Percentiles rank a stretch among this genome's conserved stretches.
phyloP scores from a whole-genome alignment of 306 rosid species.

The Luffa acutangula region DNA sequence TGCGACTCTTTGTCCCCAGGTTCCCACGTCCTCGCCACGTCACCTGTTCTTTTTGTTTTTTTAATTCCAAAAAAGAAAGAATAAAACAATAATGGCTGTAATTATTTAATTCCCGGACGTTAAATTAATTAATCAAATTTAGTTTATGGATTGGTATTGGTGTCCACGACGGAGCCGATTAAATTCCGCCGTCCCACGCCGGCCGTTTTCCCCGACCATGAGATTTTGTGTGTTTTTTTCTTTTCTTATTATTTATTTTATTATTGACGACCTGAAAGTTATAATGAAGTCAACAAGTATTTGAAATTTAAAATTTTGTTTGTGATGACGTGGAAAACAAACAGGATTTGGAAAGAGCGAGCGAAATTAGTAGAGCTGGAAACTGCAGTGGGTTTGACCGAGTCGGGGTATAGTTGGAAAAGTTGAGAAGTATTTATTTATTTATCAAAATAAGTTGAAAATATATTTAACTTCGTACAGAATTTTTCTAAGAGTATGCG shows the following conservation, averaged over 20 bases:
- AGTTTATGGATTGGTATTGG: neutral
- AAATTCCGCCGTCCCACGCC: neutral
- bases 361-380: neutral
- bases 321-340: neutral
- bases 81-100: neutral
- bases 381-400: neutral
- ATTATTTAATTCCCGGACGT: neutral
- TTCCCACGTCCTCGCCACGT: conserved; percentile 1
- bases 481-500: neutral
- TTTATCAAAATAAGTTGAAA: neutral
- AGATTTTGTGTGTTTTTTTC: neutral
- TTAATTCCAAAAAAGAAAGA: neutral
- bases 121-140: neutral
- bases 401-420: neutral
- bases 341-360: neutral
- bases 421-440: neutral
- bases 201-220: neutral
- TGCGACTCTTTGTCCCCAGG: neutral
- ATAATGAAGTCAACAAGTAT: neutral
- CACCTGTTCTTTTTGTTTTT: neutral
- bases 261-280: neutral
- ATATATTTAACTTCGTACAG: neutral
- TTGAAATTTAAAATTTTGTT: neutral
- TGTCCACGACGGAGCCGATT: conserved; percentile 4
- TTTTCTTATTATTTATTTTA: neutral